Conservation (phyloP, 805 yeast species). For the Schwanniomyces sp. region DNA sequence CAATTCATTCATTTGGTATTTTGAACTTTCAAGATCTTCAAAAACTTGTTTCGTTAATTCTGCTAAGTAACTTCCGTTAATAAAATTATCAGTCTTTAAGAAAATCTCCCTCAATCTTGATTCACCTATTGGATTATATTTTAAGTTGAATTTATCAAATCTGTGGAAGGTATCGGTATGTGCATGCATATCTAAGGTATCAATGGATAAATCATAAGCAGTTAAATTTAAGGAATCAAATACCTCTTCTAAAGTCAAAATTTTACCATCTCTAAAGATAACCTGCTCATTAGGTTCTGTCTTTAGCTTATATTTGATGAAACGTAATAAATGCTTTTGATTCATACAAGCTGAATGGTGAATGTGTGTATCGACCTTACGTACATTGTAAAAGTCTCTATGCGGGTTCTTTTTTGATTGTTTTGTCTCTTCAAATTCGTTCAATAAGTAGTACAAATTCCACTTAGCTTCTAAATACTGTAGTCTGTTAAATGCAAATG, state of each 20-base stretch:
- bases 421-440: conserved; percentile 89
- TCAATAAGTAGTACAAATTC: conserved; percentile 84
- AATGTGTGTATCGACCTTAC: conserved; percentile 97
- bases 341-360: conserved; percentile 99
- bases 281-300: conserved; percentile 85
- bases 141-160: conserved; percentile 94
- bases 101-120: conserved; percentile 96
- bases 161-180: conserved; percentile 97
- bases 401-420: conserved; percentile 93
- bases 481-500: conserved; percentile 91
- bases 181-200: conserved; percentile 98
- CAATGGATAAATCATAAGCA: conserved; percentile 93
- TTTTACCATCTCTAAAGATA: conserved; percentile 88
- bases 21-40: conserved; percentile 90
- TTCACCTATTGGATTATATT: conserved; percentile 97
- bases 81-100: conserved; percentile 90
- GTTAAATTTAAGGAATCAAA: conserved; percentile 87
- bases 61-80: conserved; percentile 85
- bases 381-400: conserved; percentile 93
- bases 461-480: conserved; percentile 96
- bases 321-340: conserved; percentile 92
- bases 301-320: conserved; percentile 91
- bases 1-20: conserved; percentile 96
- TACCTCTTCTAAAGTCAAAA: conserved; percentile 83
- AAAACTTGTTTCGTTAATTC: conserved; percentile 93